phyloP scores from a whole-genome alignment of 495 filamentous ascomycete species.

The Aspergillus baeticus region DNA sequence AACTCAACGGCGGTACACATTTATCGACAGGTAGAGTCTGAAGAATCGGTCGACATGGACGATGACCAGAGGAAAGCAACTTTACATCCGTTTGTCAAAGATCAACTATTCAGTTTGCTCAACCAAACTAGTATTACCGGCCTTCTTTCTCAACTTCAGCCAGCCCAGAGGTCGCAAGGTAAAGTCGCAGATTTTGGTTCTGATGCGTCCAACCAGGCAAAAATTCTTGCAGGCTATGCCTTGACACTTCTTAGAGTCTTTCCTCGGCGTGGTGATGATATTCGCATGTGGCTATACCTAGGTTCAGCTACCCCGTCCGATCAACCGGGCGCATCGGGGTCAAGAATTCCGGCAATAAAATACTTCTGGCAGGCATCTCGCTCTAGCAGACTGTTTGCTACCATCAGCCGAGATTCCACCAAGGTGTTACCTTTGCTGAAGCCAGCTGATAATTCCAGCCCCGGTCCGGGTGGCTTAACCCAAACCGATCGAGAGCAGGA shows the following conservation, averaged over 20 bases:
- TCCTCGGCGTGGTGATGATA: slow-evolving; percentile 78
- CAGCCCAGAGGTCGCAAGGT: slow-evolving; percentile 27
- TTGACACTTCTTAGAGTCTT: slow-evolving; percentile 85
- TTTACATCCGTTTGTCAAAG: slow-evolving; percentile 56
- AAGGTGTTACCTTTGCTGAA: slow-evolving; percentile 59
- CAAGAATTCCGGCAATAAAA: slow-evolving; percentile 68
- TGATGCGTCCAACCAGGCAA: slow-evolving; percentile 57
- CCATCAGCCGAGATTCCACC: slow-evolving; percentile 58
- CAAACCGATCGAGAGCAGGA: slow-evolving; percentile 58
- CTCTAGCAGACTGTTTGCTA: slow-evolving; percentile 63
- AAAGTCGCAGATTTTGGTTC: slow-evolving; percentile 25
- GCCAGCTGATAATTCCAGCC: slow-evolving; percentile 23
- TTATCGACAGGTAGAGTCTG: slow-evolving; percentile 51
- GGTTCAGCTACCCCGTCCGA: slow-evolving; percentile 60
- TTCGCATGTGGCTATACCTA: slow-evolving; percentile 91
- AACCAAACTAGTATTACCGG: slow-evolving; percentile 63
- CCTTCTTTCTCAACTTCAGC: slow-evolving; percentile 48
- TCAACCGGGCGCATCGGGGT: slow-evolving; percentile 30
- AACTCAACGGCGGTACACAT: slow-evolving; percentile 61
- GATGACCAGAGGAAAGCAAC: slow-evolving; percentile 31
- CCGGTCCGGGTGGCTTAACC: slow-evolving; percentile 15
- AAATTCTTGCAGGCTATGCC: slow-evolving; percentile 79
- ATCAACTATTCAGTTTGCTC: slow-evolving; percentile 61
- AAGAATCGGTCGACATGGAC: slow-evolving; percentile 40
- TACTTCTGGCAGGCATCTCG: slow-evolving; percentile 85